Percentiles rank a stretch among this genome's conserved stretches.
Evolutionary conservation across 1,284 basidiomycete species (phyloP).

Genomic region (Ceratobasidium sp.): DNA sequence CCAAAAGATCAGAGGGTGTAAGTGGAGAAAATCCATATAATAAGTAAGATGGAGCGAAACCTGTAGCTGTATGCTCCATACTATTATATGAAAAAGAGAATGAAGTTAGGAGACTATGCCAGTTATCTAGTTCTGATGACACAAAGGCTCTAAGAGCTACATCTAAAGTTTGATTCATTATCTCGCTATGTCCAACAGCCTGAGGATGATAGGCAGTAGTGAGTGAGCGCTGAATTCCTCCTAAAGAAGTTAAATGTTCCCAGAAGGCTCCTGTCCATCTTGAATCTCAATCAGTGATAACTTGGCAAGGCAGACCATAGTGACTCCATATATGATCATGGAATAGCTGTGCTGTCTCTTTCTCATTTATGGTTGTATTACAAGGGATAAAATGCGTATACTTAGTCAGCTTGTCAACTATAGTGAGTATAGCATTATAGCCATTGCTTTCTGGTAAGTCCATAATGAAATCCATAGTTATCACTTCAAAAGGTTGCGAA

Average conservation of each 20-base stretch:
- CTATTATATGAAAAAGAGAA: slow-evolving; percentile 55
- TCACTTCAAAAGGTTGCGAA: slow-evolving; percentile 59
- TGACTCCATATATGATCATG: slow-evolving; percentile 49
- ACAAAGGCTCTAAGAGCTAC: slow-evolving; percentile 48
- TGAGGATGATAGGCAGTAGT: slow-evolving; percentile 57
- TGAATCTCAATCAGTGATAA: slow-evolving; percentile 55
- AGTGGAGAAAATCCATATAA: slow-evolving; percentile 51
- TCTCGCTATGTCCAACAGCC: slow-evolving; percentile 59
- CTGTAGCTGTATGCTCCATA: slow-evolving; percentile 49
- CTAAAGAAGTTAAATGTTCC: slow-evolving; percentile 50
- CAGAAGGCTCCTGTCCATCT: slow-evolving; percentile 55
- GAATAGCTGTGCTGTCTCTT: slow-evolving; percentile 47
- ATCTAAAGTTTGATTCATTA: slow-evolving; percentile 52
- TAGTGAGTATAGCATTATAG: slow-evolving; percentile 59
- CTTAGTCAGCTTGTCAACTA: slow-evolving; percentile 62
- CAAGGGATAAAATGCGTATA: slow-evolving; percentile 58
- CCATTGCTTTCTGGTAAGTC: slow-evolving; percentile 60
- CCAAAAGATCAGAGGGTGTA: slow-evolving; percentile 19
- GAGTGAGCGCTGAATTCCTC: slow-evolving; percentile 51
- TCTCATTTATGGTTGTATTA: slow-evolving; percentile 47
- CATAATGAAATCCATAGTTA: slow-evolving; percentile 66
- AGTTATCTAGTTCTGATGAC: slow-evolving; percentile 49
- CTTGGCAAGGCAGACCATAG: slow-evolving; percentile 53
- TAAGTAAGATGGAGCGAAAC: slow-evolving; percentile 50
- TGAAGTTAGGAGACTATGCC: slow-evolving; percentile 51